These are phyloP conservation scores for Phalaenopsis hybrid DNA, from an alignment of 116 monocot genomes.

Conservation along the genomic window DNA sequence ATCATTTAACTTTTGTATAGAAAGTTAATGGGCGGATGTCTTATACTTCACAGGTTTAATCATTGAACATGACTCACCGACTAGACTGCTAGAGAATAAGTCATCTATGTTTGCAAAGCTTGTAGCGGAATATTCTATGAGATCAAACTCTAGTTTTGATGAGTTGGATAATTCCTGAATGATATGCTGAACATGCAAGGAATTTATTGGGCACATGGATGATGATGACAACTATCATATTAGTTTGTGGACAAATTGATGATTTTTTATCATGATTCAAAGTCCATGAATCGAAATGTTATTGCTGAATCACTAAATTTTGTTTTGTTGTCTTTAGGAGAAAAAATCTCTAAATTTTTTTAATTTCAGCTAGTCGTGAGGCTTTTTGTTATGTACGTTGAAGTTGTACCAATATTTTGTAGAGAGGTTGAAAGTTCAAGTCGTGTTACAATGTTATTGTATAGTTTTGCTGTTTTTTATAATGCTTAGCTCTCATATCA, in stretches of 20 bases:
- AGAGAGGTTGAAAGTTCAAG: neutral
- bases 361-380: neutral
- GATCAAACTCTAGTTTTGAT: conserved; percentile 31
- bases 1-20: neutral
- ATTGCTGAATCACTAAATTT: neutral
- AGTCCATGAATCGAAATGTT: neutral
- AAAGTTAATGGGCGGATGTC: neutral
- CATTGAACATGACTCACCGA: conserved; percentile 42
- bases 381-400: neutral
- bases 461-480: too few relatives aligned
- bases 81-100: conserved; percentile 45
- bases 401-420: neutral
- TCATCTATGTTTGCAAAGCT: conserved; percentile 70
- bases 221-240: neutral
- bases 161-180: neutral
- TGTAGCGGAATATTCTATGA: conserved; percentile 53
- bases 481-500: too few relatives aligned
- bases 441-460: too few relatives aligned
- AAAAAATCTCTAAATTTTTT: neutral
- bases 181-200: neutral
- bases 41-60: conserved; percentile 29
- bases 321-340: neutral
- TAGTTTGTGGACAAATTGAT: neutral
- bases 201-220: neutral
- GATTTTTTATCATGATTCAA: neutral